Evolutionary conservation across 305 asterid genomes (phyloP).

Genomic region (Fraxinus platypoda): DNA sequence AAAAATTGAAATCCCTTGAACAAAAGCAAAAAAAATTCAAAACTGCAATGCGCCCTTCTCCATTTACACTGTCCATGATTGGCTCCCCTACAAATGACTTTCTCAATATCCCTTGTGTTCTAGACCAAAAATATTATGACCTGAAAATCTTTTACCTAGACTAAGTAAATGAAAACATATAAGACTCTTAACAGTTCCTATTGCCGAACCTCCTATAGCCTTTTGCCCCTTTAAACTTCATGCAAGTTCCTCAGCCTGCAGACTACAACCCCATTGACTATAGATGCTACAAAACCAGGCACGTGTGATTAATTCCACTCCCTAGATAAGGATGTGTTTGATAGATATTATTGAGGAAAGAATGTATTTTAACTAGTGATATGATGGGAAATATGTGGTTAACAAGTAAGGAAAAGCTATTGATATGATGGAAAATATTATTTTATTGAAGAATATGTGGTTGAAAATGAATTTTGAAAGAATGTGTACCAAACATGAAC

Average conservation of each 20-base stretch:
- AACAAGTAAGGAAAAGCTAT: no score
- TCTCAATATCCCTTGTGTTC: not conserved
- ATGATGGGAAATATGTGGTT: no score
- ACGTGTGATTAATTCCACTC: not conserved
- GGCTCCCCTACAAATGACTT: not conserved
- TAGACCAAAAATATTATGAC: not conserved
- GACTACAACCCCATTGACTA: not conserved
- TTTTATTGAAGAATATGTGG: no score
- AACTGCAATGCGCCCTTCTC: not conserved
- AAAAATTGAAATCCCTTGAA: not conserved
- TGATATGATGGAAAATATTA: no score
- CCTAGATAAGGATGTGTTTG: not conserved
- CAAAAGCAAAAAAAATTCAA: not conserved
- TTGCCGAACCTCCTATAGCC: not conserved
- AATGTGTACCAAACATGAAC: no score
- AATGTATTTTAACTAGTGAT: no score
- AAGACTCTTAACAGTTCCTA: not conserved
- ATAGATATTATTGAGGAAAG: no score
- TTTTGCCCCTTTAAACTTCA: not conserved
- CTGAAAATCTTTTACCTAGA: not conserved
- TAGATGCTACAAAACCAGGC: not conserved
- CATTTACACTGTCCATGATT: not conserved
- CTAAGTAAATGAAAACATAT: not conserved
- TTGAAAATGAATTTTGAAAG: no score
- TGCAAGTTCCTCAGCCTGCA: not conserved